A percentile compares a stretch with the other conserved stretches of the same genome.
These are phyloP conservation scores for Pyrrhoderma noxium DNA, from an alignment of 1,284 basidiomycete genomes.

Conservation along the genomic window DNA sequence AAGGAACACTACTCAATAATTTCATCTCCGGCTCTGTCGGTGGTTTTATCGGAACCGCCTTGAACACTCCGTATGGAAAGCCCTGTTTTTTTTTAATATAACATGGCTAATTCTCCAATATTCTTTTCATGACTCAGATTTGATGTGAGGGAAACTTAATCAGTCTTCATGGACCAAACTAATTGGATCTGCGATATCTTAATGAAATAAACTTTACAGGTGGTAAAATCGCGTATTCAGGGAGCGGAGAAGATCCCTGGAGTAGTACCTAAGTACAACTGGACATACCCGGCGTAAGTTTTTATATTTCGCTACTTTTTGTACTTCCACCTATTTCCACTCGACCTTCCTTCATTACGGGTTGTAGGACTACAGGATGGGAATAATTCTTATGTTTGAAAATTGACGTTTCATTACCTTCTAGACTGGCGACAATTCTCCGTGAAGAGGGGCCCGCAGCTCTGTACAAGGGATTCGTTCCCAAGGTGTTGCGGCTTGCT, in stretches of 20 bases:
- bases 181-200: constrained; percentile 2
- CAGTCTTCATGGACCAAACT: background rate
- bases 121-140: constrained; percentile 34
- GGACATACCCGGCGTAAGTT: constrained; percentile 76
- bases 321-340: constrained; percentile 27
- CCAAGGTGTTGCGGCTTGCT: constrained; percentile 80
- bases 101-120: background rate
- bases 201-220: constrained; percentile 39
- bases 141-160: constrained; percentile 37
- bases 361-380: background rate
- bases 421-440: constrained; percentile 66
- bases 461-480: constrained; percentile 91
- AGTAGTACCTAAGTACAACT: constrained; percentile 81
- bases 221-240: constrained; percentile 96
- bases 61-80: constrained; percentile 65
- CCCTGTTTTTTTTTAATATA: background rate
- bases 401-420: background rate
- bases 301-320: constrained; percentile 18
- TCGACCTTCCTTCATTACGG: background rate
- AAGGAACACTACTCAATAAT: constrained; percentile 81
- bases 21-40: constrained; percentile 87
- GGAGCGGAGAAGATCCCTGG: constrained; percentile 59
- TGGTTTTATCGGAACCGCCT: constrained; percentile 79
- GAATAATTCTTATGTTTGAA: background rate
- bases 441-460: constrained; percentile 87